phyloP scores from a whole-genome alignment of 177 flowering plant species.

The Vitis hybrid region DNA sequence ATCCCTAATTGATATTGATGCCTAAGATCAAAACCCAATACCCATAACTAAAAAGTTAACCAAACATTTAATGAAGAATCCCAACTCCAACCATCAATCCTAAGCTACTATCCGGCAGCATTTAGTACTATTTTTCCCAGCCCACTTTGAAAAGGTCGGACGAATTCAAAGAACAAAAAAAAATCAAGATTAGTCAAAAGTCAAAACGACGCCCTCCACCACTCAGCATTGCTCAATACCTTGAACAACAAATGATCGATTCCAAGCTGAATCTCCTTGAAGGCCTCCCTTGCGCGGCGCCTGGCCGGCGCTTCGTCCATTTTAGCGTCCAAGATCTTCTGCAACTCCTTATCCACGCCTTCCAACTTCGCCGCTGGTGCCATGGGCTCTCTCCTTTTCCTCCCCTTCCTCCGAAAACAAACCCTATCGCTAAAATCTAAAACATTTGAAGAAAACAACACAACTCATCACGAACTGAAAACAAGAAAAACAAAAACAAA shows the following conservation, averaged over 20 bases:
- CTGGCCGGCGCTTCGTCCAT: conserved; percentile 75
- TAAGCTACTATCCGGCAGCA: too few relatives aligned
- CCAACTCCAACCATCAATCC: too few relatives aligned
- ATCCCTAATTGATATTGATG: too few relatives aligned
- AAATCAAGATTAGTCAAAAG: background rate
- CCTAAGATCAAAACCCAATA: too few relatives aligned
- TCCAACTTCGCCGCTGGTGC: conserved; percentile 24
- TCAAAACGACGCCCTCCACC: background rate
- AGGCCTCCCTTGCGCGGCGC: conserved; percentile 79
- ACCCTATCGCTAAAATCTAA: conserved; percentile 25
- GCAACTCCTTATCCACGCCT: conserved; percentile 50
- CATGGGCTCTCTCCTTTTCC: conserved; percentile 19
- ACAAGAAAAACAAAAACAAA: background rate
- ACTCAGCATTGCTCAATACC: conserved; percentile 36
- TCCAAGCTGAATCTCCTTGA: conserved; percentile 78
- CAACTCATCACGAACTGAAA: background rate
- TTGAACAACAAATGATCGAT: conserved; percentile 85
- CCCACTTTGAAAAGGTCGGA: too few relatives aligned
- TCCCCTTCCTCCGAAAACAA: conserved; percentile 12
- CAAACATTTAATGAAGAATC: too few relatives aligned
- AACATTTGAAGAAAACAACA: background rate
- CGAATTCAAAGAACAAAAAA: background rate
- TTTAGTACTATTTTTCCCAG: too few relatives aligned
- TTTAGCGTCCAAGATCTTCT: conserved; percentile 50
- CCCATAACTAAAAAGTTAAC: too few relatives aligned